A percentile compares a stretch with the other conserved stretches of the same genome.
phyloP scores from a whole-genome alignment of 176 grass and related monocot genomes.

The Neostapfia colusana region DNA sequence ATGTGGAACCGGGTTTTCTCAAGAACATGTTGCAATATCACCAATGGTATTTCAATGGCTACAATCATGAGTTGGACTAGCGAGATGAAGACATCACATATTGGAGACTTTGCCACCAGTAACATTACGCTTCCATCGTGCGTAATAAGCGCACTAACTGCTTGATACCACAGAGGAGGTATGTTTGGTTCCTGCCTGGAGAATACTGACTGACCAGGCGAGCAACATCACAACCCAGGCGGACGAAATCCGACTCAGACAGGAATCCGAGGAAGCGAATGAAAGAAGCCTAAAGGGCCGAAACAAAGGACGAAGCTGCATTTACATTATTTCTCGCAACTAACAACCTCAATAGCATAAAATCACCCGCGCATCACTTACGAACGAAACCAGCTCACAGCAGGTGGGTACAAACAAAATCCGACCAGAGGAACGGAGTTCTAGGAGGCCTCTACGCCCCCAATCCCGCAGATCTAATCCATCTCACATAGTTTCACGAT shows the following conservation, averaged over 20 bases:
- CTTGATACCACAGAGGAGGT: background rate
- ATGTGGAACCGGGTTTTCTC: background rate
- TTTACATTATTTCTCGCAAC: background rate
- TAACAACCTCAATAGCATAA: background rate
- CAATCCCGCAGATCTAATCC: constrained; percentile 45
- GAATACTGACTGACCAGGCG: too few relatives aligned
- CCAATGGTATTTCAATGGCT: background rate
- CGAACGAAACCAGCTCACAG: background rate
- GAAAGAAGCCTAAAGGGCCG: too few relatives aligned
- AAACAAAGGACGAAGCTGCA: background rate
- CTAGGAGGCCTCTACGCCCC: background rate
- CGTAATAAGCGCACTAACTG: background rate
- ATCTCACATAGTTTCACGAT: background rate
- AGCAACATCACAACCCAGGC: too few relatives aligned
- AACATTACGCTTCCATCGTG: background rate
- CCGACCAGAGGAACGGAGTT: background rate
- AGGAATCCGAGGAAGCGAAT: too few relatives aligned
- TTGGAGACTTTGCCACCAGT: background rate
- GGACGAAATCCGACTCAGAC: too few relatives aligned
- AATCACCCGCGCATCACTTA: background rate
- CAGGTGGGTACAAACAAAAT: background rate
- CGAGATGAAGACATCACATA: too few relatives aligned
- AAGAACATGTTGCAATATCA: background rate
- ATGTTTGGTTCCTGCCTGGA: too few relatives aligned
- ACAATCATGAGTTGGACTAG: background rate